Evolutionary conservation across 805 yeast species (phyloP).

Genomic region (Wickerhamomyces chaumierensis): DNA sequence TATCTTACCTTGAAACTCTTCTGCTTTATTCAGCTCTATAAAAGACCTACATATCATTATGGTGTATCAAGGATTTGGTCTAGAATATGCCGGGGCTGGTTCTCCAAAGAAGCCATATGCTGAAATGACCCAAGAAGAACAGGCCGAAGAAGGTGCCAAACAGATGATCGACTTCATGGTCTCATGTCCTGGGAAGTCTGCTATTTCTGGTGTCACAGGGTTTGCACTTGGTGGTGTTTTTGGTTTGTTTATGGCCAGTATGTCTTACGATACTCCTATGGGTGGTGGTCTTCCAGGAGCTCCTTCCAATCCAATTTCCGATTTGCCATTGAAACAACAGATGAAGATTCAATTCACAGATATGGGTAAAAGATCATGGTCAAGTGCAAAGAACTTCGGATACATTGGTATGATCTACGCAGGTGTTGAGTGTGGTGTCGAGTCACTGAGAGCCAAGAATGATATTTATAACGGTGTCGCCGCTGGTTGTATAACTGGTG

Average conservation of each 20-base stretch:
- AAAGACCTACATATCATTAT: conserved; percentile 6
- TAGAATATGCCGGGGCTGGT: conserved; percentile 27
- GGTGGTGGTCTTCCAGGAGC: conserved; percentile 35
- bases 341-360: conserved; percentile 84
- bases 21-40: too few species aligned
- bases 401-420: conserved; percentile 84
- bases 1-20: too few species aligned
- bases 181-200: conserved; percentile 92
- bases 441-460: conserved; percentile 76
- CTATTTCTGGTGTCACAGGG: conserved; percentile 87
- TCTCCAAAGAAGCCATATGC: conserved; percentile 37
- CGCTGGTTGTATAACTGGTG: conserved; percentile 97
- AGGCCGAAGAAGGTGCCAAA: conserved; percentile 81
- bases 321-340: conserved; percentile 86
- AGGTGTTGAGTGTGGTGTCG: conserved; percentile 87
- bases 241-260: conserved; percentile 85
- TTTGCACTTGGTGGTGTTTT: conserved; percentile 92
- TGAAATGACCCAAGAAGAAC: conserved; percentile 85
- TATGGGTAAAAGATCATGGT: conserved; percentile 82
- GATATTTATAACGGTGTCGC: conserved; percentile 85
- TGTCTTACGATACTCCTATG: conserved; percentile 76
- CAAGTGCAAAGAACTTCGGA: conserved; percentile 90
- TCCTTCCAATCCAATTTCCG: conserved; percentile 51
- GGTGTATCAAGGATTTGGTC: conserved; percentile 32
- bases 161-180: conserved; percentile 77